phyloP scores from a whole-genome alignment of 2,329 filamentous ascomycete species.

The Penicillium olsonii region DNA sequence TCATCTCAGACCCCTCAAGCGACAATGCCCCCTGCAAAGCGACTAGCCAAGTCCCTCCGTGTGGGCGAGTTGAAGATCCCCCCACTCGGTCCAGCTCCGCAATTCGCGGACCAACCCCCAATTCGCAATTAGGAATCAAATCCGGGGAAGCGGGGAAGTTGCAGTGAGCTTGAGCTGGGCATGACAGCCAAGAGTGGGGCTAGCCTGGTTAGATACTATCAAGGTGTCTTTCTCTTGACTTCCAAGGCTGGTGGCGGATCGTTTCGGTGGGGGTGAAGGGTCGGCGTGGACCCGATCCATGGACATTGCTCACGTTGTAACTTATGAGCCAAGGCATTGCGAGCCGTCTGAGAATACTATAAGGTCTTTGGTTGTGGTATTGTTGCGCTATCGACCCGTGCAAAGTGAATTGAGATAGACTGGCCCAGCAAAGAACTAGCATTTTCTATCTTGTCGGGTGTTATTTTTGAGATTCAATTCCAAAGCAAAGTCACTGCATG shows the following conservation, averaged over 20 bases:
- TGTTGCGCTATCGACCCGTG: not conserved
- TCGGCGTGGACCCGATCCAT: slow-evolving; percentile 18
- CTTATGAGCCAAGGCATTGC: not conserved
- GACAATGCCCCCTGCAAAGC: not conserved
- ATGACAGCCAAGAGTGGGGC: not conserved
- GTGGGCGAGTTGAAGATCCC: not conserved
- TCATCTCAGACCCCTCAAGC: not conserved
- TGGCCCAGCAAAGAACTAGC: not conserved
- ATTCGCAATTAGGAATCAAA: not conserved
- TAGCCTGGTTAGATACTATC: not conserved
- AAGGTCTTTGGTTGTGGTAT: not conserved
- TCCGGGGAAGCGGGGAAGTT: slow-evolving; percentile 17
- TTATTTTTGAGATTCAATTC: too few relatives aligned
- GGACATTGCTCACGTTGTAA: too few relatives aligned
- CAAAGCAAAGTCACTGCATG: too few relatives aligned
- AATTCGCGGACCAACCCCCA: not conserved
- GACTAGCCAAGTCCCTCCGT: not conserved
- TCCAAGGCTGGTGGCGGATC: not conserved
- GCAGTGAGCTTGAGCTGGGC: not conserved
- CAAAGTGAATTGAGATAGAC: not conserved
- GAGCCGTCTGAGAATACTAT: not conserved
- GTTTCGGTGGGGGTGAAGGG: not conserved
- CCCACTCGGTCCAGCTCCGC: not conserved
- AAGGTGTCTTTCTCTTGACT: too few relatives aligned
- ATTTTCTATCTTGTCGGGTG: not conserved